Percentiles rank a stretch among this genome's conserved stretches.
Evolutionary conservation across 1,139 yeast genomes (phyloP).

Genomic region (Petasospora fabianii): DNA sequence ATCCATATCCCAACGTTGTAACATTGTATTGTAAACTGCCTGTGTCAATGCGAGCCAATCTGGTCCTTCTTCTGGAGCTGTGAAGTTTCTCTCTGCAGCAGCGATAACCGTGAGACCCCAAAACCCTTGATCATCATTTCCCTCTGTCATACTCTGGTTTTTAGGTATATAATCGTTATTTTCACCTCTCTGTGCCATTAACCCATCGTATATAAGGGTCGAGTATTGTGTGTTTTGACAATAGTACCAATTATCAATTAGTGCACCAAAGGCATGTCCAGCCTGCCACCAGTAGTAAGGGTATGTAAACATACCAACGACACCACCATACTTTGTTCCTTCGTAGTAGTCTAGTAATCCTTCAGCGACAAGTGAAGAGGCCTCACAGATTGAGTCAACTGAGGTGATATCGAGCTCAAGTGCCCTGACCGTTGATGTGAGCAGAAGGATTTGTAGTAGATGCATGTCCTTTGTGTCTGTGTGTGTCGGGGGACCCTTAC

Average conservation of each 20-base stretch:
- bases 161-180: conserved; percentile 52
- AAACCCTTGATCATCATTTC: conserved; percentile 71
- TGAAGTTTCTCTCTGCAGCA: conserved; percentile 60
- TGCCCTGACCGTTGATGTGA: neutral
- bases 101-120: conserved; percentile 63
- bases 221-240: conserved; percentile 47
- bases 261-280: conserved; percentile 64
- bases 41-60: conserved; percentile 57
- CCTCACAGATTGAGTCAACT: conserved; percentile 42
- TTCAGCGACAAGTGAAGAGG: conserved; percentile 41
- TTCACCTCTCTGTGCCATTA: conserved; percentile 53
- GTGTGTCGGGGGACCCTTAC: no score
- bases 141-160: conserved; percentile 60
- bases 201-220: conserved; percentile 40
- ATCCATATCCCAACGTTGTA: conserved; percentile 51
- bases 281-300: conserved; percentile 78
- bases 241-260: conserved; percentile 48
- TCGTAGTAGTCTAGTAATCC: conserved; percentile 59
- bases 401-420: conserved; percentile 9
- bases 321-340: conserved; percentile 45
- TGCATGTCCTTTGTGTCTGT: no score
- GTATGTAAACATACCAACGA: conserved; percentile 49
- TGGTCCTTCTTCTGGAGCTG: conserved; percentile 38
- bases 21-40: conserved; percentile 55
- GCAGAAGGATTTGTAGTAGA: neutral